These are phyloP conservation scores for Coemansia sp. DNA, from an alignment of 192 early-diverging fungal genomes.

Conservation along the genomic window DNA sequence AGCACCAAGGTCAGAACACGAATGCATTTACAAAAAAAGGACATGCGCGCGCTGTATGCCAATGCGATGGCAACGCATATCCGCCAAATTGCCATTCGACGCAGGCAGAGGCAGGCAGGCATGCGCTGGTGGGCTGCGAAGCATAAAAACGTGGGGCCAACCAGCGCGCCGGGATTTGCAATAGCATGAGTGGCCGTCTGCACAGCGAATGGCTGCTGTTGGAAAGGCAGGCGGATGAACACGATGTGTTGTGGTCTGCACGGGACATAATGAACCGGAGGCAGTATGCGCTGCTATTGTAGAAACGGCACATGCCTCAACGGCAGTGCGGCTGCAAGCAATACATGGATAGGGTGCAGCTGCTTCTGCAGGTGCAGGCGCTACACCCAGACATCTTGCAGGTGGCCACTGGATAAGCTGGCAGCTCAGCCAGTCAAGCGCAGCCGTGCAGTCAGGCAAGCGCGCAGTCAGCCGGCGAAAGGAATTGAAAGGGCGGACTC, in stretches of 20 bases:
- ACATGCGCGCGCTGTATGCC: conserved; percentile 3
- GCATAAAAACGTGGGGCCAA: conserved; percentile 13
- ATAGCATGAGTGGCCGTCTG: conserved; percentile 7
- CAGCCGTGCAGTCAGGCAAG: no score
- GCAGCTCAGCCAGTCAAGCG: no score
- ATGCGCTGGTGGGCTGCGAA: background rate
- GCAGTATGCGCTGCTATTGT: conserved; percentile 2
- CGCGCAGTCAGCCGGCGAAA: no score
- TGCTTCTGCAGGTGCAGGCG: conserved; percentile 5
- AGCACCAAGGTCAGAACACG: background rate
- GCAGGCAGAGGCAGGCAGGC: conserved; percentile 5
- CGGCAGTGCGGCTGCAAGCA: background rate
- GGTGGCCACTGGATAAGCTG: background rate
- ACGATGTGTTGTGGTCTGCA: conserved; percentile 1
- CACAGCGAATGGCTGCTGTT: background rate
- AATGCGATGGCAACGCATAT: conserved; percentile 11
- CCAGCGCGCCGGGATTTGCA: conserved; percentile 12
- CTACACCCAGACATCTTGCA: conserved; percentile 6
- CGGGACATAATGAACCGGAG: conserved; percentile 4
- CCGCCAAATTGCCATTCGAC: conserved; percentile 17
- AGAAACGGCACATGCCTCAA: conserved; percentile 2
- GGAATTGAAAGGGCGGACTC: no score
- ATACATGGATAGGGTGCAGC: background rate
- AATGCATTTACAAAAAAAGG: conserved; percentile 1
- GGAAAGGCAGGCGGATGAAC: conserved; percentile 4